Evolutionary conservation across 2,329 filamentous ascomycete genomes (phyloP).

Genomic region (Cercospora sojina): DNA sequence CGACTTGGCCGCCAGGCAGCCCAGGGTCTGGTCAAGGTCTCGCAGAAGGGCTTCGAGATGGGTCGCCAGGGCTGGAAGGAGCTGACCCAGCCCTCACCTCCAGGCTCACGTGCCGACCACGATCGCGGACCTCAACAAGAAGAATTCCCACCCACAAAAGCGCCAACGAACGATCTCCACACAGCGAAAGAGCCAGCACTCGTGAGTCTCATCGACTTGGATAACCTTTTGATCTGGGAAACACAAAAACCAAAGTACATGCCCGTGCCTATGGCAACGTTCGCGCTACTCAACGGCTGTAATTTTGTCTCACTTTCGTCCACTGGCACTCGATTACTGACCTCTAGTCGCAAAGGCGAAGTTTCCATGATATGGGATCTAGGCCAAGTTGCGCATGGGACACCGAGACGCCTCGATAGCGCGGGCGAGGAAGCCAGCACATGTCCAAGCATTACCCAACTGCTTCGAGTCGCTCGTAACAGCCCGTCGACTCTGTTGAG

Average conservation of each 20-base stretch:
- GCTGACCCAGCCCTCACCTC: conserved; percentile 66
- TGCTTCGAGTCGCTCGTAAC: conserved; percentile 86
- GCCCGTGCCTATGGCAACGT: conserved; percentile 66
- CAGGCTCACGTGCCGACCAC: conserved; percentile 24
- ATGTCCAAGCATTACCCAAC: conserved; percentile 66
- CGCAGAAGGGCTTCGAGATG: conserved; percentile 59
- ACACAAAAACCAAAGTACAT: conserved; percentile 48
- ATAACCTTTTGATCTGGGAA: conserved; percentile 53
- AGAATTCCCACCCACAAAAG: conserved; percentile 73
- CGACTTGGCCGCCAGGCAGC: conserved; percentile 65
- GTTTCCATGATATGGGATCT: conserved; percentile 80
- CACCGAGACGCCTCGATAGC: conserved; percentile 11
- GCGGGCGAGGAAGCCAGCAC: conserved; percentile 25
- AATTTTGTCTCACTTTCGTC: conserved; percentile 79
- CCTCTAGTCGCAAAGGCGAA: conserved; percentile 80
- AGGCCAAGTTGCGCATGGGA: conserved; percentile 55
- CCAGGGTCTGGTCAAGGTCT: conserved; percentile 73
- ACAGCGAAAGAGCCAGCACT: conserved; percentile 65
- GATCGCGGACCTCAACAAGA: conserved; percentile 24
- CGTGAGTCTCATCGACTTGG: conserved; percentile 72
- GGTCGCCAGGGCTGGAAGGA: conserved; percentile 74
- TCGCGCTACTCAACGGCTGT: conserved; percentile 69
- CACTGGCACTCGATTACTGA: conserved; percentile 70
- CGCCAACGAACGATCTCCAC: conserved; percentile 56
- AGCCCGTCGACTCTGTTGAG: conserved; percentile 89